Evolutionary conservation across 108 stramenopile species (phyloP), one percentile per base, ranked within the genome.

Genomic region (Pseudonitzschia pungens): DNA sequence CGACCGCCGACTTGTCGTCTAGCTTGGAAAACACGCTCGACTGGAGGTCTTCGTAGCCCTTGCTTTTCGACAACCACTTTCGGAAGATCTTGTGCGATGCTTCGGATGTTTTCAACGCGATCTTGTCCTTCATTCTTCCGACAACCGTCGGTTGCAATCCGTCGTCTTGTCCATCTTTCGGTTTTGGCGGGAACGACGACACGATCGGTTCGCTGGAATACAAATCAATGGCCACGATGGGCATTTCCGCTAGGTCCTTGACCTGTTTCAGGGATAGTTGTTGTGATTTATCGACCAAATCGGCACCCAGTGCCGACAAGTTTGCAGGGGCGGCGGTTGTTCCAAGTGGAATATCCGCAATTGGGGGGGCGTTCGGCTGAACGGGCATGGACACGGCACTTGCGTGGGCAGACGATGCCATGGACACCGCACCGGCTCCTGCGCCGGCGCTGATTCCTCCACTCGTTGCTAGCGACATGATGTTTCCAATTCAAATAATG

Each of bases 381-480:
- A 55, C 68, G 18, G 86, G 81, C 76, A 62, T 62, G n/a, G 60
- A 15, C 27, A 41, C 33, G 32, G 81, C 77, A 45, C 67, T 71
- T 16, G 77, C 87, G 68, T 85, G 77, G 68, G 85, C 89, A 65
- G 87, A 82, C 62, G 85, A 80, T 22, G 87, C 82, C 79, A 88
- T 84, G 73, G 82, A 64, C 72, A 94, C 57, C 48, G 82, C 82
- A 33, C 79, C 90, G 65, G 81, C 88, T 22, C 76, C 88, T 44
- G 72, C 83, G 32, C 75, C 80, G 24, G 72, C 83, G 24, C 36
- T 69, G 12, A 73, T 80, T 51, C 75, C 84, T 54, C 81, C 81
- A 10, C 78, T 70, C 20, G 91, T 84, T 77, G 93, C 90, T 78
- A 94, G 86, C 65, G 90, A 89, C 93, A 94, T 94, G 73, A 29